Base-by-base conservation (phyloP, 192 early-diverging fungal genomes). In the Backusella mclennaniae region DNA sequence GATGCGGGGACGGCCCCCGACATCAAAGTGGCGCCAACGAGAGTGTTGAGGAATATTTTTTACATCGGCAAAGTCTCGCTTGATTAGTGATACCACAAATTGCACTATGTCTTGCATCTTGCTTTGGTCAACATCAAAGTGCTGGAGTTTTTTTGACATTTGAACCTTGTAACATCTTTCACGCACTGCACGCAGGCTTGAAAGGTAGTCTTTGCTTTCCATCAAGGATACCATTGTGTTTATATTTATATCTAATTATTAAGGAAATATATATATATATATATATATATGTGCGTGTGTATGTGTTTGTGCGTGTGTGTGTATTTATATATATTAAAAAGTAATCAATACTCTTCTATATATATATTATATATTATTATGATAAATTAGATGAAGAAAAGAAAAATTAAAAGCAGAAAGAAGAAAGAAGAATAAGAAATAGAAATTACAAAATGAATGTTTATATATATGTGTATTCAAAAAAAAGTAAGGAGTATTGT, bases 1-100 rank as follows among this genome's bases (percentile, higher is more conserved):
- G 26, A 86, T 69, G 14, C 88, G 86, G 35, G 86, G 83, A 23
- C 78, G 71, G 17, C 84, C 82, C 4, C 84, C 88, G 3, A 85
- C 85, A 53, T 93, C 89, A 82, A 96, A 98, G 42, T 96, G 95
- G 53, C 96, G 88, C 91, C 94, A 94, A 66, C 96, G 89, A 23
- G 93, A 90, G 76, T 98, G 95, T 2, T 90, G 87, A 14, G 96
- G 95, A 56, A 97, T 95, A 41, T 78, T 66, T 71, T 94, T 91
- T 35, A 95, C 80, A 2, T 83, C 71, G 33, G 87, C 73, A 69
- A 49, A 79, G 41, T 83, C 81, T 42, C 81, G 75, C 56, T 76
- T 78, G n/a, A 87, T 79, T 14, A 84, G 35, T n/a, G 75, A 79
- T 56, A 77, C 67, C 6, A 98, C 89, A 69, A 86, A 83, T 44